Evolutionary conservation across 306 rosid species (phyloP), one percentile per base, ranked within the genome.

Genomic region (Vachellia collinsii): DNA sequence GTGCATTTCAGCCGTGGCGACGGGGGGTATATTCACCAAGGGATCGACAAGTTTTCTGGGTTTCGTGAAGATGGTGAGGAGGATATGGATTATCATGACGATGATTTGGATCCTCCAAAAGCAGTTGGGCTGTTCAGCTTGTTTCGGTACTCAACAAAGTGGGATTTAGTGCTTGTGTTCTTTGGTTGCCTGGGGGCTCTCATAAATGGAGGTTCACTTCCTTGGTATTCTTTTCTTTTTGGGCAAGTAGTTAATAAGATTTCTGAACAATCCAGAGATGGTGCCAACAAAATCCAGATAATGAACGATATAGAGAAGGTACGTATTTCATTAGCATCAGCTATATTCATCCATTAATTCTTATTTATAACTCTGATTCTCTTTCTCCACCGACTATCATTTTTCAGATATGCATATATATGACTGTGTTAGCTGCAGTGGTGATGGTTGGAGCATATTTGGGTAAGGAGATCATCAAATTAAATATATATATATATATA

Each of bases 161-260:
- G 83, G 94, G 98, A 95, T 85, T 80, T 88, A 69, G 63, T 93
- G 62, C 95, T 94, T 20, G 89, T 93, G 75, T 65, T 93, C 66
- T 77, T 94, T 78, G 99, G 99, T 1, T 94, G 97, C 81, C 17
- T 93, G 44, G 99, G 98, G 51, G 97, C 97, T 66, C 87, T 93
- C 54, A 88, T 95, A 42, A 89, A 95, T 82, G 97, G 99, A 41
- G 98, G 98, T 16, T 87, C 99, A 74, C 99, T 93, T 82, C 99
- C 97, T 77, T 89, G 82, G 84, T 95, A 87, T 81, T 95, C 99
- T 70, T 85, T 43, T 85, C 88, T 95, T 65, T 93, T 91, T 54
- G 99, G 99, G 37, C 1, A 75, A 29, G 81, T 91, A 75, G 94
- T 89, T 70, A 88, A 88, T 67, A 89, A 90, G 85, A 86, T 94